These are phyloP conservation scores for Microsporum ferrugineum DNA, from an alignment of 2,329 filamentous ascomycete genomes.

Conservation along the genomic window DNA sequence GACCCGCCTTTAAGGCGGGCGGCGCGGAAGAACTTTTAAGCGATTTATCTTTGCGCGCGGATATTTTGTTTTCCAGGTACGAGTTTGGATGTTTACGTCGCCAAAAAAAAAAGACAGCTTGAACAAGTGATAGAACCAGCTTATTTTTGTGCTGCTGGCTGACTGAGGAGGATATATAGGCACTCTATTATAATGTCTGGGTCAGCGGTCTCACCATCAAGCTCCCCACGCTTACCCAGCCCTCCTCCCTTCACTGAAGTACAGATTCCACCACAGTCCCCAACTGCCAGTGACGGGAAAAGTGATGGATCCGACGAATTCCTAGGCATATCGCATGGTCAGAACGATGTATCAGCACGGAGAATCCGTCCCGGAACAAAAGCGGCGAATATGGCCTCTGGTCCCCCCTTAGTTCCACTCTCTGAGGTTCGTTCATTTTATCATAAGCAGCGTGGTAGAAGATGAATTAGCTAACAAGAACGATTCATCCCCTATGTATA, in stretches of 20 bases:
- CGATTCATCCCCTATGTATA: constrained; percentile 30
- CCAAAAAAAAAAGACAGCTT: background rate
- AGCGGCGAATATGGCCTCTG: constrained; percentile 82
- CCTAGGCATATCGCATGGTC: constrained; percentile 45
- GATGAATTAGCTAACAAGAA: constrained; percentile 4
- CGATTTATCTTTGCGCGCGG: background rate
- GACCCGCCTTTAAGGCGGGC: background rate
- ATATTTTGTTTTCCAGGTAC: background rate
- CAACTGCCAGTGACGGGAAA: constrained; percentile 50
- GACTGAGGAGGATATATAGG: background rate
- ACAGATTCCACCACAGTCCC: constrained; percentile 72
- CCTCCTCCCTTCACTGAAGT: constrained; percentile 92
- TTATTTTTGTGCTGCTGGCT: background rate
- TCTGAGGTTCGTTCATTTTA: constrained; percentile 50
- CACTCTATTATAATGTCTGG: constrained; percentile 31
- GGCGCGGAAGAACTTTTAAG: background rate
- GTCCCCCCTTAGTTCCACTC: constrained; percentile 76
- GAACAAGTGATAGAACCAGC: background rate
- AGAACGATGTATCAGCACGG: constrained; percentile 63
- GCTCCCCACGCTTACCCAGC: constrained; percentile 84
- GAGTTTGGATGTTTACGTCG: background rate
- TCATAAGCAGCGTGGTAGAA: background rate
- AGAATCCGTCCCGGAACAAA: constrained; percentile 88
- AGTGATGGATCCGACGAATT: constrained; percentile 41
- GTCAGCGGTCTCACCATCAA: constrained; percentile 45